Conservation (phyloP, 495 filamentous ascomycete genomes). For the Cenococcum geophilum region DNA sequence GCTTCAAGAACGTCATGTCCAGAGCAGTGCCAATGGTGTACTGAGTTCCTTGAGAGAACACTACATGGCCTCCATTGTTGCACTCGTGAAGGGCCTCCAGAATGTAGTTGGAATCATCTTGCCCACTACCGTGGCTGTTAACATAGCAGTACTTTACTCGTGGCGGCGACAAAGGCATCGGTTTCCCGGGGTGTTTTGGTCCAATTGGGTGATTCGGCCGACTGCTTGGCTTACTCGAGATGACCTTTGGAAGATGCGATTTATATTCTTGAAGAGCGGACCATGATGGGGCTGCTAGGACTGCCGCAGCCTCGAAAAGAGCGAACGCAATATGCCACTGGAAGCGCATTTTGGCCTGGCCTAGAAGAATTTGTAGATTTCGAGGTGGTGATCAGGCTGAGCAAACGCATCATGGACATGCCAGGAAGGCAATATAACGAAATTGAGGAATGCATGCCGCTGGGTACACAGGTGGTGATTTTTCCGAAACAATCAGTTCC, state of each 20-base stretch:
- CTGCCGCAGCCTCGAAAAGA: conserved; percentile 19
- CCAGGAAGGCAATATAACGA: background rate
- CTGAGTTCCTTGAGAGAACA: conserved; percentile 49
- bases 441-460: background rate
- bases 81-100: conserved; percentile 54
- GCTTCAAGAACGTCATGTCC: conserved; percentile 57
- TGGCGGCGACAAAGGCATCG: conserved; percentile 26
- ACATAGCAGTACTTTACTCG: conserved; percentile 30
- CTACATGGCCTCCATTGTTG: conserved; percentile 61
- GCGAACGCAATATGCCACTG: background rate
- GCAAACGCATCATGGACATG: background rate
- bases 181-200: conserved; percentile 12
- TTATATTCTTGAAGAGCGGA: conserved; percentile 3
- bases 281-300: conserved; percentile 12
- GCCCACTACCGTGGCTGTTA: conserved; percentile 39
- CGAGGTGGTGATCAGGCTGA: background rate
- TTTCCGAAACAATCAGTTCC: background rate
- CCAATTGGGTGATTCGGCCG: conserved; percentile 15
- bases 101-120: conserved; percentile 55
- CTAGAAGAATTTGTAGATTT: background rate
- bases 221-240: background rate
- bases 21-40: conserved; percentile 61
- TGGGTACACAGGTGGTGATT: background rate
- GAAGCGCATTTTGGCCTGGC: background rate
- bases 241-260: background rate